phyloP scores from a whole-genome alignment of 2,329 filamentous ascomycete species.

The Fusarium robinianum region DNA sequence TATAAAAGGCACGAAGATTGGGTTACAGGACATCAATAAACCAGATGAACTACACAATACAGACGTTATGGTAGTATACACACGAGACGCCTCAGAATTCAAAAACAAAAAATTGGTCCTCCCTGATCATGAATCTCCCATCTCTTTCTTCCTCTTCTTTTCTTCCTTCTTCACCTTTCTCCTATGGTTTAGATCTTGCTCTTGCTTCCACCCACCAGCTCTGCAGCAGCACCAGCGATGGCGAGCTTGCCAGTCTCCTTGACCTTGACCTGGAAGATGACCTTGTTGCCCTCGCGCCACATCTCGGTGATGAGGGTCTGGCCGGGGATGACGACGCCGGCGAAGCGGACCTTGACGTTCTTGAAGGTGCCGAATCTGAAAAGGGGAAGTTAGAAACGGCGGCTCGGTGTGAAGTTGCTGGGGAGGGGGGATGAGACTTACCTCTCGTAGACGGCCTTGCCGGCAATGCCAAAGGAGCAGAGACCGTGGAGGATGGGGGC shows the following conservation, averaged over 20 bases:
- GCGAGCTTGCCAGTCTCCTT: conserved; percentile 92
- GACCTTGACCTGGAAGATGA: conserved; percentile 85
- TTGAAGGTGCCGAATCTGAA: conserved; percentile 81
- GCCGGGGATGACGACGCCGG: conserved; percentile 80
- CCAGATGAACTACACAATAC: conserved; percentile 38
- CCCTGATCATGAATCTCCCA: too few species aligned
- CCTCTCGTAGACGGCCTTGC: conserved; percentile 86
- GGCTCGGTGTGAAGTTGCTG: too few species aligned
- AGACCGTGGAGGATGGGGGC: conserved; percentile 95
- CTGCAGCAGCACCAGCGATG: conserved; percentile 79
- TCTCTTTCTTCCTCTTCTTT: too few species aligned
- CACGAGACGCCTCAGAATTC: conserved; percentile 22
- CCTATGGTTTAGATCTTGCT: conserved; percentile 38
- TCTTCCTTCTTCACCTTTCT: conserved; percentile 14
- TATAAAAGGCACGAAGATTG: conserved; percentile 23
- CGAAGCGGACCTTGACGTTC: conserved; percentile 93
- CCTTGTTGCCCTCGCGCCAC: conserved; percentile 83
- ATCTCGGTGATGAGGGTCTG: conserved; percentile 93
- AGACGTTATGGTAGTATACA: conserved; percentile 33
- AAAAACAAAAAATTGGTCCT: too few species aligned
- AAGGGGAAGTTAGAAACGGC: background rate
- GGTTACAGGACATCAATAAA: conserved; percentile 24
- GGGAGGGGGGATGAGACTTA: background rate
- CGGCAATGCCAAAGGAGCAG: conserved; percentile 89
- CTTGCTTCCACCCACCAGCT: conserved; percentile 58